Percentiles rank a stretch among this genome's conserved stretches.
Evolutionary conservation across 805 yeast species (phyloP).

Genomic region (Zygoascus biomembranicola): DNA sequence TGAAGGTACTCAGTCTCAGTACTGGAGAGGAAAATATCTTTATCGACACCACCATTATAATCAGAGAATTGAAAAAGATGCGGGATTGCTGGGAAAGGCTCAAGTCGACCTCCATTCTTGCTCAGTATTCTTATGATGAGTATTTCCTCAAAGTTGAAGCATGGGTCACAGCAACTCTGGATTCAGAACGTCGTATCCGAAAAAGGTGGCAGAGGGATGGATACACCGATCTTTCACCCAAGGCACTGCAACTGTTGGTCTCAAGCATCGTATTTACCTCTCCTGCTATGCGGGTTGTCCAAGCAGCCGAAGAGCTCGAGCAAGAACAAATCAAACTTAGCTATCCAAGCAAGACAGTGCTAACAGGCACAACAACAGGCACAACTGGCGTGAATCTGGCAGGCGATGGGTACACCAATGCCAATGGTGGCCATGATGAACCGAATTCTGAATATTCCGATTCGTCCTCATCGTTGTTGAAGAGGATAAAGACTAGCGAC

Average conservation of each 20-base stretch:
- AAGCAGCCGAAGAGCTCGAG: not conserved
- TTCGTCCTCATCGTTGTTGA: not conserved
- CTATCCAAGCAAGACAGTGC: not conserved
- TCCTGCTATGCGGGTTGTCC: not conserved
- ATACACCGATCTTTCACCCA: not conserved
- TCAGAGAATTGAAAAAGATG: not conserved
- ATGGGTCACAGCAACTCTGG: not conserved
- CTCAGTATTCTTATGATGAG: not conserved
- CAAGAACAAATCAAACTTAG: not conserved
- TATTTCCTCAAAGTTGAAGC: not conserved
- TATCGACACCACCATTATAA: not conserved
- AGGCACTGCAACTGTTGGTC: not conserved
- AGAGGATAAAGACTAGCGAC: not conserved
- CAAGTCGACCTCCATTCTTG: not conserved
- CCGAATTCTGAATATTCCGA: not conserved
- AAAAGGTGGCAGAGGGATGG: not conserved
- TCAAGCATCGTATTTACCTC: not conserved
- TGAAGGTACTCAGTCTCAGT: conserved; percentile 11
- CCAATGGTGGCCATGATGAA: not conserved
- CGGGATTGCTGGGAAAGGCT: not conserved
- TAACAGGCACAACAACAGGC: not conserved
- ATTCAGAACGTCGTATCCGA: not conserved
- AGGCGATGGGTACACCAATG: not conserved
- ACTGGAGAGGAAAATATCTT: not conserved
- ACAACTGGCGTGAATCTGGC: not conserved